Conservation (phyloP, 495 filamentous ascomycete genomes). For the Talaromyces proteolyticus region DNA sequence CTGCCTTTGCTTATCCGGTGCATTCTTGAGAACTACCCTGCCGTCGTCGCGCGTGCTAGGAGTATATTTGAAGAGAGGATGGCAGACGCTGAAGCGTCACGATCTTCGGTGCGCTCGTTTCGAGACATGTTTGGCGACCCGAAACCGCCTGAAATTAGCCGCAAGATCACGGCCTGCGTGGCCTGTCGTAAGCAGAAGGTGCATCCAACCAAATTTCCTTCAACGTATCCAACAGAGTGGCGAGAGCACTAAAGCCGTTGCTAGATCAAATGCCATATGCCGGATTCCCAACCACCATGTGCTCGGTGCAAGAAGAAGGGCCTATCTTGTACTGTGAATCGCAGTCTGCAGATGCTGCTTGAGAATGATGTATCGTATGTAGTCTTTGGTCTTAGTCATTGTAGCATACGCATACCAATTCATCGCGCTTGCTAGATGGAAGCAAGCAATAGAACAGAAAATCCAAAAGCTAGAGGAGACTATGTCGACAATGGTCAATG, state of each 20-base stretch:
- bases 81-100: no score
- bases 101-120: no score
- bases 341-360: conserved; percentile 8
- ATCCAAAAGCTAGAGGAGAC: conserved; percentile 3
- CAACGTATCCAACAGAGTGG: neutral
- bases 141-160: conserved; percentile 10
- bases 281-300: conserved; percentile 3
- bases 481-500: neutral
- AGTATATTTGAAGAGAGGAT: no score
- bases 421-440: conserved; percentile 3
- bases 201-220: neutral
- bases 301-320: conserved; percentile 3
- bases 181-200: conserved; percentile 14
- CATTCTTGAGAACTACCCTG: no score
- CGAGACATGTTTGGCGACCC: conserved; percentile 10
- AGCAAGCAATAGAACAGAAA: conserved; percentile 6
- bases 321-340: conserved; percentile 5
- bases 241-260: neutral
- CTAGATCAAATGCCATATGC: conserved; percentile 9
- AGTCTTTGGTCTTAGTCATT: neutral
- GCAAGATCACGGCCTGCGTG: conserved; percentile 13
- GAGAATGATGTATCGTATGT: conserved; percentile 9
- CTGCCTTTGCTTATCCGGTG: no score
- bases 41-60: no score
- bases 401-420: neutral